Base-by-base conservation (phyloP, 1,284 basidiomycete species). In the Leccinum subrobustum region DNA sequence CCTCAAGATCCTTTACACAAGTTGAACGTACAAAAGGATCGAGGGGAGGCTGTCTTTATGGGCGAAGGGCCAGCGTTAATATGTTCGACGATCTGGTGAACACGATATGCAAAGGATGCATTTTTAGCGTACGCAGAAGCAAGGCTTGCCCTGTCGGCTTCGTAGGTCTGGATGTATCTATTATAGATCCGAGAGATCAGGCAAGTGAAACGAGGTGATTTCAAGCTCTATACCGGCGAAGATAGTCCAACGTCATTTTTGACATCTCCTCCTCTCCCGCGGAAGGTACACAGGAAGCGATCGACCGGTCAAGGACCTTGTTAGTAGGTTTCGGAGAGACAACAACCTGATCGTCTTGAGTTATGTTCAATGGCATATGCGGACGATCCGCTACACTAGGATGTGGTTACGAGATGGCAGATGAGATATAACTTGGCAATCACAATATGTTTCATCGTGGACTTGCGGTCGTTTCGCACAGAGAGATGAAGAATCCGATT, bases 161-260 rank as follows among this genome's bases (percentile, higher is more conserved):
- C 71, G 52, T 74, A 73, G 5, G 61, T 74, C 59, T 73, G 71
- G 27, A 72, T 27, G 20, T 73, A 72, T 57, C 71, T 75, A 53
- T 37, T 44, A 52, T 44, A 52, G 18, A 52, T 25, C 54, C 47
- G 12, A 56, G 33, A 4, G 33, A 44, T 70, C 56, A 65, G 58
- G 39, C n/a, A 14, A 56, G 18, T 11, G 20, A 25, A 31, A 54
- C 18, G 23, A 25, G 60, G 53, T 18, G 18, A 14, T 25, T 37
- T 9, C 47, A 44, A 42, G 18, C 47, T 44, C 56, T 74, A 47
- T 62, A 75, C 73, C 65, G 68, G 39, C 56, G 57, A 65, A 75
- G 64, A 67, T 68, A 75, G 53, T 60, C 29, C 54, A 73, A 50
- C 20, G 71, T 66, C 73, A 75, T 73, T 57, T 71, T 65, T 16